These are phyloP conservation scores for Talaromyces islandicus DNA, from an alignment of 2,329 filamentous ascomycete species.

Conservation along the genomic window DNA sequence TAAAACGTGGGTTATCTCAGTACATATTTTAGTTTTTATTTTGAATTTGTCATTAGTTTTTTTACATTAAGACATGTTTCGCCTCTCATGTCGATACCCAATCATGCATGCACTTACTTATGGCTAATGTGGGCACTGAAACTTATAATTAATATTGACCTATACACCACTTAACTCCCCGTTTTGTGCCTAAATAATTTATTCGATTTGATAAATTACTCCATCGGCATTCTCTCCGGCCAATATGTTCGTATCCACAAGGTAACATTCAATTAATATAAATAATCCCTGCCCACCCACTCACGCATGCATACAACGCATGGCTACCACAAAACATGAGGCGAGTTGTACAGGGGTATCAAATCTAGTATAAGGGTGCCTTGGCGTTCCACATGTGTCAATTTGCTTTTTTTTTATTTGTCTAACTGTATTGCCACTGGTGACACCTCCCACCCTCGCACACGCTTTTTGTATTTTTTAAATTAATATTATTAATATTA, in stretches of 20 bases:
- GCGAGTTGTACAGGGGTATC: not conserved
- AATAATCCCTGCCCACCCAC: not conserved
- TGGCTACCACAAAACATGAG: not conserved
- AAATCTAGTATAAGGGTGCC: not conserved
- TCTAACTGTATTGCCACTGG: not conserved
- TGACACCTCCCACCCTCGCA: too few species aligned
- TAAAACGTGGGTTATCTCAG: not conserved
- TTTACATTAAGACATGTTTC: too few species aligned
- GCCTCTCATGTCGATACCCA: too few species aligned
- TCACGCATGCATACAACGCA: not conserved
- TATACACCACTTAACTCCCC: too few species aligned
- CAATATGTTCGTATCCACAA: not conserved
- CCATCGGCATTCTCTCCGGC: not conserved
- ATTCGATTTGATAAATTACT: not conserved
- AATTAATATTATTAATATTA: not conserved
- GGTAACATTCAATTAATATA: not conserved
- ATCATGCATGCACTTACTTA: too few species aligned
- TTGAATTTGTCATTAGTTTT: too few species aligned
- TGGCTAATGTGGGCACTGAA: not conserved
- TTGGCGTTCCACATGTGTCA: not conserved
- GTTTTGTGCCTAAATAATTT: not conserved
- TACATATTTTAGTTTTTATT: too few species aligned
- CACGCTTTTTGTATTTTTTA: too few species aligned
- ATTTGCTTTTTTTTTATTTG: not conserved
- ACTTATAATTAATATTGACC: not conserved